phyloP scores from a whole-genome alignment of 2,329 filamentous ascomycete species.

The Aspergillus nomiae region DNA sequence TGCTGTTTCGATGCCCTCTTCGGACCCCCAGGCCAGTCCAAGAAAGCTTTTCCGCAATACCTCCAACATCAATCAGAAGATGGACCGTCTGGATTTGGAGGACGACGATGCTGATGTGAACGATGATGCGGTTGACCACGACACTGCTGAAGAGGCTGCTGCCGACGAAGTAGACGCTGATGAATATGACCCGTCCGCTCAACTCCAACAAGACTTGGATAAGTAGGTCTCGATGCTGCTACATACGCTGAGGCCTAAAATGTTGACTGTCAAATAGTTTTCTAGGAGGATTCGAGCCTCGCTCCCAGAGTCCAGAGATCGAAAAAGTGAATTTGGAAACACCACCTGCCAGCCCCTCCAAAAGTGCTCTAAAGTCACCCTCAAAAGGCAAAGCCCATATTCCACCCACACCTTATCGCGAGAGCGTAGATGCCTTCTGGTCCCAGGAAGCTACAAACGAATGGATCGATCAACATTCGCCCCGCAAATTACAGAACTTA shows the following conservation, averaged over 20 bases:
- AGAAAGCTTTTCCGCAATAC: slow-evolving; percentile 25
- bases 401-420: slow-evolving; percentile 53
- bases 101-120: slow-evolving; percentile 8
- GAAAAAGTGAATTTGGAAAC: slow-evolving; percentile 31
- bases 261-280: slow-evolving; percentile 17
- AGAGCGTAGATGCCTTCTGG: slow-evolving; percentile 58
- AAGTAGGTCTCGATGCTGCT: slow-evolving; percentile 19
- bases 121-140: neutral
- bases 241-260: neutral
- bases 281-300: slow-evolving; percentile 7
- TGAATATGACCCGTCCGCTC: slow-evolving; percentile 17
- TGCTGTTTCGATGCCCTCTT: slow-evolving; percentile 18
- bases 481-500: slow-evolving; percentile 43
- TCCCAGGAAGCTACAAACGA: slow-evolving; percentile 53
- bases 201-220: slow-evolving; percentile 20
- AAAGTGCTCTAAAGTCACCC: slow-evolving; percentile 48
- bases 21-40: slow-evolving; percentile 16
- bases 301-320: slow-evolving; percentile 12
- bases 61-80: slow-evolving; percentile 24
- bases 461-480: slow-evolving; percentile 59
- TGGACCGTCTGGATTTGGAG: slow-evolving; percentile 23
- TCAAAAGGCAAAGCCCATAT: slow-evolving; percentile 48
- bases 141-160: neutral
- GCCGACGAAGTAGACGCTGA: neutral
- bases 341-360: slow-evolving; percentile 48